Conservation (phyloP, 345 rosid species). For the Rhizophora apiculata region DNA sequence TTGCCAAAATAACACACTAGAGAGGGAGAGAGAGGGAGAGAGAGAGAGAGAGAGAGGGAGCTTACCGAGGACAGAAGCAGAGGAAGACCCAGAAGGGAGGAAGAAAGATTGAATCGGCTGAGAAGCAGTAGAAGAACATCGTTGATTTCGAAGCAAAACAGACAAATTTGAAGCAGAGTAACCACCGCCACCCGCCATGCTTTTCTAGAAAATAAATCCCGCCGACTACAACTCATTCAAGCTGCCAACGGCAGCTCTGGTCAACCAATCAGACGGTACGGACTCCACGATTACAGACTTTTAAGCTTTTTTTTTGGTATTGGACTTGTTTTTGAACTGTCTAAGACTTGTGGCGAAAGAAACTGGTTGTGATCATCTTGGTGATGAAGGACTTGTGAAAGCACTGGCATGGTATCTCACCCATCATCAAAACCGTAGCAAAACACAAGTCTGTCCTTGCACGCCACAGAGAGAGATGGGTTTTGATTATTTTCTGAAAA, state of each 20-base stretch:
- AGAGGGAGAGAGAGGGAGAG: constrained; percentile 4
- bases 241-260: constrained; percentile 23
- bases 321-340: not conserved
- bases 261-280: constrained; percentile 4
- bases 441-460: not conserved
- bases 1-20: not conserved
- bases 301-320: not conserved
- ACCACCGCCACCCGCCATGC: constrained; percentile 42
- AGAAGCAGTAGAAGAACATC: constrained; percentile 35
- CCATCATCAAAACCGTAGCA: constrained; percentile 52
- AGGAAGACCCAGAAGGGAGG: constrained; percentile 45
- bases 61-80: constrained; percentile 49
- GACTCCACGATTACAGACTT: constrained; percentile 6
- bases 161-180: constrained; percentile 32
- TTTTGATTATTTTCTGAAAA: not conserved
- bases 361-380: constrained; percentile 73
- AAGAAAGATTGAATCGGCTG: constrained; percentile 38
- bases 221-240: constrained; percentile 6
- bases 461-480: not conserved
- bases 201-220: not conserved
- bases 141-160: constrained; percentile 42
- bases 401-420: constrained; percentile 52
- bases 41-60: not conserved
- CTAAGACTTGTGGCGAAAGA: constrained; percentile 65
- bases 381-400: constrained; percentile 73